Conservation (phyloP, 257 asterid genomes). For the Solanum corneliomulleri region DNA sequence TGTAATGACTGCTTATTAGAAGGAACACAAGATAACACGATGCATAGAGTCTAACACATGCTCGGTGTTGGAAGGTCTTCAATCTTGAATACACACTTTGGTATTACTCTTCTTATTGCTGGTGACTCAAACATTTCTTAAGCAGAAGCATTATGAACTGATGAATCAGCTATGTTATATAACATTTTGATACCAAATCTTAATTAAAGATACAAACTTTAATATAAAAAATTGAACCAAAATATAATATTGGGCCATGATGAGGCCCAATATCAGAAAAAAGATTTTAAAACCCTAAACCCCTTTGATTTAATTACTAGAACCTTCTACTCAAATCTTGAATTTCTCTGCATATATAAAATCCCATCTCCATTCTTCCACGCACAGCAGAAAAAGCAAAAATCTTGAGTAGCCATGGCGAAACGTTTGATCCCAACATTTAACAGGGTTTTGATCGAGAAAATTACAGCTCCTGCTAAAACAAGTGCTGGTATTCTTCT, state of each 20-base stretch:
- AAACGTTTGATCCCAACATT: slow-evolving; percentile 72
- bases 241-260: neutral
- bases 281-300: slow-evolving; percentile 20
- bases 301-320: slow-evolving; percentile 5
- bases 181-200: neutral
- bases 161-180: neutral
- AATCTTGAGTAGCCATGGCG: slow-evolving; percentile 30
- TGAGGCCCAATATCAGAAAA: neutral
- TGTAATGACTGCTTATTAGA: too few relatives aligned
- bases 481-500: slow-evolving; percentile 83
- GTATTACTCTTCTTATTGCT: neutral
- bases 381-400: neutral
- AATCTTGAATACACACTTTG: neutral
- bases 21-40: too few relatives aligned
- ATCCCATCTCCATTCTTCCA: neutral
- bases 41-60: too few relatives aligned
- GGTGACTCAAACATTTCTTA: neutral
- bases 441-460: slow-evolving; percentile 83
- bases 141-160: neutral
- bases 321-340: slow-evolving; percentile 29
- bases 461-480: slow-evolving; percentile 65
- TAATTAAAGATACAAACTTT: neutral
- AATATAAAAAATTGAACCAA: too few relatives aligned
- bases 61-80: too few relatives aligned
- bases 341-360: neutral